Evolutionary conservation across 1,284 basidiomycete genomes (phyloP).

Genomic region (Stygiomarasmius scandens): DNA sequence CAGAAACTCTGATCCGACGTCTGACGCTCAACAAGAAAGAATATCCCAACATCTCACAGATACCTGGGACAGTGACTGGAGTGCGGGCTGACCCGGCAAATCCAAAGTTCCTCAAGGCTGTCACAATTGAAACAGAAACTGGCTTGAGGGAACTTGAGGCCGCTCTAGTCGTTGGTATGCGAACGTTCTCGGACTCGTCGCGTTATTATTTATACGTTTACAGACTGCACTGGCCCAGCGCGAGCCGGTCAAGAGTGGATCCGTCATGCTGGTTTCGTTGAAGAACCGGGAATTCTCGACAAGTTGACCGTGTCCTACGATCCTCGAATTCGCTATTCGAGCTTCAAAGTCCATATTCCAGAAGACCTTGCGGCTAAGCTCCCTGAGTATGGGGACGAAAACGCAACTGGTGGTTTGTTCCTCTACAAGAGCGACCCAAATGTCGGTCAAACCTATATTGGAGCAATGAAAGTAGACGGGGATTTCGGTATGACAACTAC

Average conservation of each 20-base stretch:
- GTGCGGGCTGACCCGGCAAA: slow-evolving; percentile 13
- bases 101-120: slow-evolving; percentile 13
- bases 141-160: slow-evolving; percentile 16
- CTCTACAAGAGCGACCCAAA: background rate
- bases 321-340: slow-evolving; percentile 18
- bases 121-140: slow-evolving; percentile 17
- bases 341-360: slow-evolving; percentile 11
- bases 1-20: slow-evolving; percentile 28
- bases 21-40: slow-evolving; percentile 14
- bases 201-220: background rate
- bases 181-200: background rate
- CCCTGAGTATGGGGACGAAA: background rate
- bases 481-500: background rate
- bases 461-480: background rate
- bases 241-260: slow-evolving; percentile 27
- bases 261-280: slow-evolving; percentile 15
- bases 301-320: slow-evolving; percentile 18
- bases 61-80: slow-evolving; percentile 19
- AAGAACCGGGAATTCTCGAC: slow-evolving; percentile 12
- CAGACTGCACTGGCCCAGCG: slow-evolving; percentile 28
- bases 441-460: background rate
- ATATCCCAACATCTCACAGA: slow-evolving; percentile 20
- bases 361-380: background rate
- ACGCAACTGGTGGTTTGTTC: background rate
- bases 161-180: slow-evolving; percentile 20